A percentile compares a stretch with the other conserved stretches of the same genome.
Evolutionary conservation across 768 basidiomycete genomes (phyloP).

Genomic region (Lactarius hengduanensis): DNA sequence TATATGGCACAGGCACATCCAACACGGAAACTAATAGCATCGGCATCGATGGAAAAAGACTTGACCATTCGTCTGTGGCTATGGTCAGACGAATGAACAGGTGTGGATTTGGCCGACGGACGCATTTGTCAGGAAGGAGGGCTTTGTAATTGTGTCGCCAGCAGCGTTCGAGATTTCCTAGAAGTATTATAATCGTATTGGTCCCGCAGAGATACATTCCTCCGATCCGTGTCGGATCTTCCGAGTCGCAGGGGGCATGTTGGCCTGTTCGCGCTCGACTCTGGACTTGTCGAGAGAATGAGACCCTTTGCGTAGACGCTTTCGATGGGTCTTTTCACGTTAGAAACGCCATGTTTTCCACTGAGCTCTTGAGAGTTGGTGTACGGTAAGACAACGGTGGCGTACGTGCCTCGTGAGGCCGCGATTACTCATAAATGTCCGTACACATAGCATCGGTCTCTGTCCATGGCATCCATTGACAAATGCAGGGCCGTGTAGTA

Average conservation of each 20-base stretch:
- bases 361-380: neutral
- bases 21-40: constrained; percentile 69
- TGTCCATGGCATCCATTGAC: neutral
- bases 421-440: neutral
- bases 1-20: constrained; percentile 66
- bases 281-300: neutral
- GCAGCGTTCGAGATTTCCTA: neutral
- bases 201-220: neutral
- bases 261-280: neutral
- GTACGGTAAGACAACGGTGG: neutral
- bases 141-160: neutral
- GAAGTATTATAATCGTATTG: neutral
- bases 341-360: neutral
- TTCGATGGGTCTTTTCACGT: neutral
- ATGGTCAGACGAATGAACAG: constrained; percentile 38
- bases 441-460: neutral
- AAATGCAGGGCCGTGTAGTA: too few species aligned
- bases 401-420: neutral
- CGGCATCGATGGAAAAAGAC: constrained; percentile 89
- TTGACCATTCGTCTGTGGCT: constrained; percentile 81
- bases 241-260: neutral
- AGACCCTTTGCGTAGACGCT: neutral
- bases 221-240: neutral
- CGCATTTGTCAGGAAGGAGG: too few species aligned
- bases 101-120: neutral